These are phyloP conservation scores for Phytophthora sp. DNA, from an alignment of 352 stramenopile genomes.

Conservation along the genomic window DNA sequence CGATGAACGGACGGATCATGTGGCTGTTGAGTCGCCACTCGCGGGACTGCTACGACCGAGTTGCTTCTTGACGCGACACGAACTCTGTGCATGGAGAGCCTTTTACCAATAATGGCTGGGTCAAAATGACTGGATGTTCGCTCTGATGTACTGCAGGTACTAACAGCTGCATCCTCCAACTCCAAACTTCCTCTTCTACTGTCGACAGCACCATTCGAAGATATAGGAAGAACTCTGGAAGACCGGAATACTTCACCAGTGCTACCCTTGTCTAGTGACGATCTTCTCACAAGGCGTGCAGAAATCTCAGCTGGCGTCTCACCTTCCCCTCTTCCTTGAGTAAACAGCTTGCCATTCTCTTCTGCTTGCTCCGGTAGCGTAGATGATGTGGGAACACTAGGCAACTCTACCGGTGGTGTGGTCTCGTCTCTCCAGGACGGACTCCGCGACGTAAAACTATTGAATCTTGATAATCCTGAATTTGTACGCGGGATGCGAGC, in stretches of 20 bases:
- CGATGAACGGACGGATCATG: slow-evolving; percentile 34
- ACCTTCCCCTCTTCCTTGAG: not conserved
- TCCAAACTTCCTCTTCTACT: not conserved
- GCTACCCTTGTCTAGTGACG: slow-evolving; percentile 8
- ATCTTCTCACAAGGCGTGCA: slow-evolving; percentile 14
- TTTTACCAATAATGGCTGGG: slow-evolving; percentile 14
- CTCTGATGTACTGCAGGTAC: slow-evolving; percentile 17
- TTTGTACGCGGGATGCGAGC: not conserved
- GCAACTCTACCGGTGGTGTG: not conserved
- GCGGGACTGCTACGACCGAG: not conserved
- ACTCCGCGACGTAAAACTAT: slow-evolving; percentile 5
- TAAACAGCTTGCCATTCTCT: not conserved
- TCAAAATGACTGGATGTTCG: not conserved
- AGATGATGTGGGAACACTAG: not conserved
- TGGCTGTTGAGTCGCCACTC: slow-evolving; percentile 2
- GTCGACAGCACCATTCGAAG: not conserved
- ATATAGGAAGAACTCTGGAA: slow-evolving; percentile 24
- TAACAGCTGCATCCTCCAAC: not conserved
- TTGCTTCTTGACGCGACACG: slow-evolving; percentile 10
- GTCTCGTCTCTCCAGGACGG: not conserved
- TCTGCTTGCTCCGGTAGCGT: not conserved
- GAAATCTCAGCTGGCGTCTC: not conserved
- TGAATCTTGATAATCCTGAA: not conserved
- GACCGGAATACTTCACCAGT: not conserved
- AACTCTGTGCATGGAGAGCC: slow-evolving; percentile 27